Evolutionary conservation across 2,329 filamentous ascomycete genomes (phyloP).

Genomic region (Botrytis elliptica): DNA sequence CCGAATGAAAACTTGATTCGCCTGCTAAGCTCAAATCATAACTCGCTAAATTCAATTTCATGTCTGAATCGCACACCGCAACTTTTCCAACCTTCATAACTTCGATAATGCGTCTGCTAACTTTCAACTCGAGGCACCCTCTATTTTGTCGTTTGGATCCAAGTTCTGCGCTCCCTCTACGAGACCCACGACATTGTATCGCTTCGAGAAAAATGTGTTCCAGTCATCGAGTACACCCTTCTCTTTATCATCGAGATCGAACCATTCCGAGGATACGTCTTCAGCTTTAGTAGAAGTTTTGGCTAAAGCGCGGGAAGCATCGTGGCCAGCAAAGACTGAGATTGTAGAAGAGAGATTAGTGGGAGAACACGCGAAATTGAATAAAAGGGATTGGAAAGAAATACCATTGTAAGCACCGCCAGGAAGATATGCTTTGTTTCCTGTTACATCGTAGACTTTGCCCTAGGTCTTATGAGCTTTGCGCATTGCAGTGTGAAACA

Average conservation of each 20-base stretch:
- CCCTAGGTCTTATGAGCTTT: conserved; percentile 54
- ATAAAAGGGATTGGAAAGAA: conserved; percentile 28
- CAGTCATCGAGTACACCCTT: conserved; percentile 85
- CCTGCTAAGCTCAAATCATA: not conserved
- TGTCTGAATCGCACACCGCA: not conserved
- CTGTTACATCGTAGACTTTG: conserved; percentile 89
- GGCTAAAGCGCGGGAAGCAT: conserved; percentile 87
- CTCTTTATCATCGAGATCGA: conserved; percentile 79
- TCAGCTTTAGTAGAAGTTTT: conserved; percentile 82
- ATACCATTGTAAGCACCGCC: conserved; percentile 83
- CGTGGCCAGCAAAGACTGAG: conserved; percentile 90
- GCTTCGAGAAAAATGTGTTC: conserved; percentile 94
- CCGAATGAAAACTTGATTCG: not conserved
- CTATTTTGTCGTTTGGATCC: conserved; percentile 11
- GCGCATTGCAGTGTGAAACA: not conserved
- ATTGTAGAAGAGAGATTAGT: not conserved
- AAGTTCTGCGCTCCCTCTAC: conserved; percentile 19
- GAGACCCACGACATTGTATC: conserved; percentile 82
- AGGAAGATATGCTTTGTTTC: conserved; percentile 81
- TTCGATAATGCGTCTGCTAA: not conserved
- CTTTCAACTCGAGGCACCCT: conserved; percentile 6
- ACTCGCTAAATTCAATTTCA: not conserved
- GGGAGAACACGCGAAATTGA: not conserved
- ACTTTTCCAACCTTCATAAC: not conserved
- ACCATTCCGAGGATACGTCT: conserved; percentile 80